Evolutionary conservation across 2,329 filamentous ascomycete species (phyloP).

Genomic region (Monilinia fructigena): DNA sequence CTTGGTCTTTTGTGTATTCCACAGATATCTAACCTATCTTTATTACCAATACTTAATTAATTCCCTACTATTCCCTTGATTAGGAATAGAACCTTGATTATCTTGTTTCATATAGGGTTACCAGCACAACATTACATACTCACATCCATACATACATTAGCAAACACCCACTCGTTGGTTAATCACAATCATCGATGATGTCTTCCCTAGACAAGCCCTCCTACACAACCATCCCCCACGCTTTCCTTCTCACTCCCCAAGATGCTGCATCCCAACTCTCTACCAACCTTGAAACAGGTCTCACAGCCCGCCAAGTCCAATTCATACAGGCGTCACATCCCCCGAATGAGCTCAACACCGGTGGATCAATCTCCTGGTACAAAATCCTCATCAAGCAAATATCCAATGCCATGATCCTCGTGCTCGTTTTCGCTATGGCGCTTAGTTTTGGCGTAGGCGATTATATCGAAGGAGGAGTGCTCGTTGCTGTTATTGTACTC

Average conservation of each 20-base stretch:
- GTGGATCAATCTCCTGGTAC: conserved; percentile 64
- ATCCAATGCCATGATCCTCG: conserved; percentile 69
- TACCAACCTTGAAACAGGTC: conserved; percentile 65
- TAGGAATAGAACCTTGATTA: conserved; percentile 34
- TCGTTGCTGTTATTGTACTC: conserved; percentile 56
- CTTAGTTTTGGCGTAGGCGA: conserved; percentile 58
- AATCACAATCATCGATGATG: background rate
- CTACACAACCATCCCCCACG: conserved; percentile 44
- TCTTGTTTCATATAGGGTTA: conserved; percentile 2
- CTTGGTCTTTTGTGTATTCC: background rate
- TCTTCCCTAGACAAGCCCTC: conserved; percentile 5
- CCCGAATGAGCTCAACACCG: conserved; percentile 40
- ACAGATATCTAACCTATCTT: background rate
- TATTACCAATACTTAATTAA: conserved; percentile 7
- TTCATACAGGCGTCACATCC: conserved; percentile 60
- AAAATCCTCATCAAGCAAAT: conserved; percentile 66
- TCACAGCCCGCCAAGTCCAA: conserved; percentile 59
- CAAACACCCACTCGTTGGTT: background rate
- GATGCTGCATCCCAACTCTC: conserved; percentile 62
- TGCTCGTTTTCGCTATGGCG: conserved; percentile 57
- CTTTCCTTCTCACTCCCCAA: conserved; percentile 59
- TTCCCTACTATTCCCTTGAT: conserved; percentile 40
- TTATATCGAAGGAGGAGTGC: conserved; percentile 60
- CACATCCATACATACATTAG: background rate
- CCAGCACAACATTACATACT: background rate